Base-by-base conservation (phyloP, 1,284 basidiomycete genomes). In the Irpex sp. region DNA sequence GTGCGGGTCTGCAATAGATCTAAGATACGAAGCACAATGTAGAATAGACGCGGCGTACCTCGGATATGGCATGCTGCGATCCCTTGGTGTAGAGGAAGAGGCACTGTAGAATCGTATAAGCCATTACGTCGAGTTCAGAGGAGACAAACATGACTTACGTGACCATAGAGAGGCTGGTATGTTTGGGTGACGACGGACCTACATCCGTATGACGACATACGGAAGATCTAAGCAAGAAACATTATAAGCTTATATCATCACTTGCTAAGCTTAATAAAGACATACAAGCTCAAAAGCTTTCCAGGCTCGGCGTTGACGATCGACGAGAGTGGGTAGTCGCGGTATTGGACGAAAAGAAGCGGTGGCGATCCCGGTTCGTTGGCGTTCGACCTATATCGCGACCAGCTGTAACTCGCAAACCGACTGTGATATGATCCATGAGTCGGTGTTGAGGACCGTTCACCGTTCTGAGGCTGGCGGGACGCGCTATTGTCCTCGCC, bases 371-470 rank as follows among this genome's bases (percentile, higher is more conserved):
- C 35, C 13, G 71, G 71, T 39, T 46, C 55, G 26, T 21, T 61
- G 36, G 31, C 57, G 26, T 70, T 64, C 2, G 72, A 73, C 47
- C 69, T 70, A 39, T 79, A 74, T 35, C 66, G 72, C 46, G 76
- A 75, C 78, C 76, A 80, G 63, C 71, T 70, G 63, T 73, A 79
- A 11, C 75, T 75, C 17, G 77, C 74, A 21, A 74, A 76, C 8
- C 5, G 74, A 76, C 26, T 75, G 67, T 17, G 68, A 35, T 55
- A 55, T 36, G 33, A 11, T 35, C 21, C n/a, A 31, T 13, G 47
- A 36, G 43, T 57, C 47, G 63, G 36, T 17, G 56, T 46, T 21
- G 59, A 54, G 19, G 59, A 51, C 17, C 35, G 36, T 21, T 60
- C 61, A 17, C 35, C 37, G 55, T 55, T 60, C 13, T 13, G 31